These are phyloP conservation scores for Penicillium sp. DNA, from an alignment of 2,329 filamentous ascomycete genomes.

Conservation along the genomic window DNA sequence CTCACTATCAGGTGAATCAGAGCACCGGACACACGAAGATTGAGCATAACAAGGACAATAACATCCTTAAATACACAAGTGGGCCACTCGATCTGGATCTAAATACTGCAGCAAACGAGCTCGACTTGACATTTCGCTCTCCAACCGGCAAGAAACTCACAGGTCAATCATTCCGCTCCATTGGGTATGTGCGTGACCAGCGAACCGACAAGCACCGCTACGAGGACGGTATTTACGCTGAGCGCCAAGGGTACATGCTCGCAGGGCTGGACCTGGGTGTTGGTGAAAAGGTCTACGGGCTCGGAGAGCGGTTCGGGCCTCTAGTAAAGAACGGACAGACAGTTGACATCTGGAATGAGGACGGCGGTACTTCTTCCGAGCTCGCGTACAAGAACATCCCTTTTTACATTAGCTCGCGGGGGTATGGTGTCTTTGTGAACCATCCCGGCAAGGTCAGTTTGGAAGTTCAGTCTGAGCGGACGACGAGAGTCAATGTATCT, in stretches of 20 bases:
- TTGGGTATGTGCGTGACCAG: slow-evolving; percentile 40
- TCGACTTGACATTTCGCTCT: slow-evolving; percentile 31
- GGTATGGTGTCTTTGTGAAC: slow-evolving; percentile 77
- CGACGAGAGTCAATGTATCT: slow-evolving; percentile 68
- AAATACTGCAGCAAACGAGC: slow-evolving; percentile 37
- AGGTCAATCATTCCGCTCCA: slow-evolving; percentile 41
- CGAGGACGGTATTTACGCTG: slow-evolving; percentile 39
- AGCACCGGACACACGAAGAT: slow-evolving; percentile 31
- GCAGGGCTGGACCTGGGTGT: slow-evolving; percentile 44
- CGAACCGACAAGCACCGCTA: slow-evolving; percentile 34
- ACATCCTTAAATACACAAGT: slow-evolving; percentile 33
- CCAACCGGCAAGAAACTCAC: slow-evolving; percentile 33
- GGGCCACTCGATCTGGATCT: slow-evolving; percentile 35
- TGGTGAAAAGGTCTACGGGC: slow-evolving; percentile 69
- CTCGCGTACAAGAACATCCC: slow-evolving; percentile 46
- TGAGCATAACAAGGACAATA: slow-evolving; percentile 21
- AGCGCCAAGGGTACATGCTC: slow-evolving; percentile 43
- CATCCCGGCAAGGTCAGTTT: slow-evolving; percentile 68
- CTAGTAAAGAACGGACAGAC: slow-evolving; percentile 76
- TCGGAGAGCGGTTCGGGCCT: slow-evolving; percentile 75
- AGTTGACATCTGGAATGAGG: slow-evolving; percentile 64
- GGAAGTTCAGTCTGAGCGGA: slow-evolving; percentile 74
- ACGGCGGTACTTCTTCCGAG: slow-evolving; percentile 48
- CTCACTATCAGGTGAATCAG: slow-evolving; percentile 36
- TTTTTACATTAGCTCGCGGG: slow-evolving; percentile 56